Conservation (phyloP, 495 filamentous ascomycete genomes). For the Penicillium daleae region DNA sequence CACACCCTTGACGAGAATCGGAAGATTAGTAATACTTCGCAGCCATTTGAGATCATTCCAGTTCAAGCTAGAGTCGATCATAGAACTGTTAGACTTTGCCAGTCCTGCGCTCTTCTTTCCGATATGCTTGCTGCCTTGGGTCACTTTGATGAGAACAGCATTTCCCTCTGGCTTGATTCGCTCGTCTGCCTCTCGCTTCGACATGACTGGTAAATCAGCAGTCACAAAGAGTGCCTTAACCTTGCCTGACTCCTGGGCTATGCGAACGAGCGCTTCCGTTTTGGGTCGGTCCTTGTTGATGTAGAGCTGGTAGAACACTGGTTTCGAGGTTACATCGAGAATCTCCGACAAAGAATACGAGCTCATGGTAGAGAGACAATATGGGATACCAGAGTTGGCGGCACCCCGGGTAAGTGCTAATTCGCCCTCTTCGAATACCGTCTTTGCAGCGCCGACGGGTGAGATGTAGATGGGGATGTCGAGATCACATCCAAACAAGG, state of each 20-base stretch:
- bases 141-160: constrained; percentile 50
- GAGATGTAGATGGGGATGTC: constrained; percentile 61
- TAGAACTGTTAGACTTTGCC: constrained; percentile 63
- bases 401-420: constrained; percentile 60
- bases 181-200: constrained; percentile 88
- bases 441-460: constrained; percentile 70
- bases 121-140: constrained; percentile 54
- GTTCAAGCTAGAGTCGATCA: constrained; percentile 69
- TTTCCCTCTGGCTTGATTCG: constrained; percentile 52
- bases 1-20: constrained; percentile 68
- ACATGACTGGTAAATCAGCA: constrained; percentile 81
- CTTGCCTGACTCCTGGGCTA: constrained; percentile 39
- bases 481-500: constrained; percentile 60
- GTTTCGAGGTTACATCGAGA: constrained; percentile 38
- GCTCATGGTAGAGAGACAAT: constrained; percentile 55
- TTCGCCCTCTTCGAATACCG: constrained; percentile 67
- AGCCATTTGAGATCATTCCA: constrained; percentile 79
- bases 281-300: constrained; percentile 66
- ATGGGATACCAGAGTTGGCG: constrained; percentile 44
- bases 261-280: constrained; percentile 52
- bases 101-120: constrained; percentile 60
- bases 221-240: constrained; percentile 71
- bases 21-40: constrained; percentile 60
- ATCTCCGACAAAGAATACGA: constrained; percentile 63
- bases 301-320: constrained; percentile 69